These are phyloP conservation scores for Lactarius trivialis DNA, from an alignment of 768 basidiomycete species.

Conservation along the genomic window DNA sequence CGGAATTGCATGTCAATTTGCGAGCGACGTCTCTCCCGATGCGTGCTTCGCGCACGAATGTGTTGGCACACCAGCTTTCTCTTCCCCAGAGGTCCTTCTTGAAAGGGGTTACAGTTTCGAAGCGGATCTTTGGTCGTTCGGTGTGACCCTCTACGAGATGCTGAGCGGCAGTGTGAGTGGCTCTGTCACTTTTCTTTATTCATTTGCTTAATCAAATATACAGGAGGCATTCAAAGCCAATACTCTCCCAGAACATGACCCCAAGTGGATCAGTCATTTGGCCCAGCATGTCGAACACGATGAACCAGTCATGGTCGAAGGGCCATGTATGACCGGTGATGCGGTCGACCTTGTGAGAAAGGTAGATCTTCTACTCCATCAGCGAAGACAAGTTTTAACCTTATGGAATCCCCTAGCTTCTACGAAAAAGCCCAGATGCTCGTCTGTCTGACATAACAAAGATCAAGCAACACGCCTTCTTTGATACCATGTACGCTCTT, in stretches of 20 bases:
- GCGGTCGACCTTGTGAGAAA: conserved; percentile 8
- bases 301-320: conserved; percentile 4
- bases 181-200: not conserved
- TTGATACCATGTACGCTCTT: not conserved
- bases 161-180: conserved; percentile 12
- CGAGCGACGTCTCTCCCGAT: conserved; percentile 55
- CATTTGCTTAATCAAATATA: not conserved
- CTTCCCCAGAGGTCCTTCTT: conserved; percentile 16
- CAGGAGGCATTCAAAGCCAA: conserved; percentile 11
- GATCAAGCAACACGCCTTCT: conserved; percentile 10
- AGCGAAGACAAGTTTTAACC: not conserved
- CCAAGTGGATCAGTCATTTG: conserved; percentile 6
- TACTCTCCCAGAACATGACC: conserved; percentile 1
- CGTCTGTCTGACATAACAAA: conserved; percentile 3
- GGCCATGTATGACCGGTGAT: conserved; percentile 5
- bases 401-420: not conserved
- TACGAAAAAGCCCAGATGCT: not conserved
- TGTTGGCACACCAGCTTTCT: conserved; percentile 18
- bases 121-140: conserved; percentile 20
- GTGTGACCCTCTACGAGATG: conserved; percentile 19
- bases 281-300: not conserved
- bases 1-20: conserved; percentile 92
- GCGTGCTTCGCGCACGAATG: not conserved
- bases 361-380: not conserved
- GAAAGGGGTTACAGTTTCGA: conserved; percentile 14